Percentiles rank a stretch among this genome's conserved stretches.
phyloP scores from a whole-genome alignment of 2,329 filamentous ascomycete genomes.

The Fusarium anguioides region DNA sequence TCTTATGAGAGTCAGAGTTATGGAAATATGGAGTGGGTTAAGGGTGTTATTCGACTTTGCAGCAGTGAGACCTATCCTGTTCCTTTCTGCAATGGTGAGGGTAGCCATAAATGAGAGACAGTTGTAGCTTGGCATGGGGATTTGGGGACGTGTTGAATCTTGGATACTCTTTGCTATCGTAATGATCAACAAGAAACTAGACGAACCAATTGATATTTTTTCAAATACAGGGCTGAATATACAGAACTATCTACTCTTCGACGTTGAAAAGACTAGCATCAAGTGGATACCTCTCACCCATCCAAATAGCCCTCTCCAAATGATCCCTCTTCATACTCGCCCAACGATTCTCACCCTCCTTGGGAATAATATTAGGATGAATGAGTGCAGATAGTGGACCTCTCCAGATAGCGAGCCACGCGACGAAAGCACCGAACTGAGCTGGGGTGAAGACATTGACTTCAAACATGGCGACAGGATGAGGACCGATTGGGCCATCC shows the following conservation, averaged over 20 bases:
- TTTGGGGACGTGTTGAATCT: too few relatives aligned
- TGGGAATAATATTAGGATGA: slow-evolving; percentile 81
- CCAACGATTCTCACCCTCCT: slow-evolving; percentile 47
- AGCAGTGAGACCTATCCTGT: slow-evolving; percentile 37
- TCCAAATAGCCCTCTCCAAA: slow-evolving; percentile 76
- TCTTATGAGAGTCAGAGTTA: slow-evolving; percentile 33
- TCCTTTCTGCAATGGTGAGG: slow-evolving; percentile 38
- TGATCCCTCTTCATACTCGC: slow-evolving; percentile 65
- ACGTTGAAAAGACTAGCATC: slow-evolving; percentile 52
- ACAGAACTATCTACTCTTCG: not conserved
- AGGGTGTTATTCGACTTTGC: slow-evolving; percentile 40
- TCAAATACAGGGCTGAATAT: not conserved
- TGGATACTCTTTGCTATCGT: too few relatives aligned
- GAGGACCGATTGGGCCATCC: slow-evolving; percentile 82
- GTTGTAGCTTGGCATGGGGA: accelerated
- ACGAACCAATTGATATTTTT: too few relatives aligned
- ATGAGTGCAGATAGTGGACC: slow-evolving; percentile 82
- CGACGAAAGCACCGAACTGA: slow-evolving; percentile 89
- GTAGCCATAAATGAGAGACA: slow-evolving; percentile 22
- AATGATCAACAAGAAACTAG: too few relatives aligned
- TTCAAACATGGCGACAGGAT: slow-evolving; percentile 90
- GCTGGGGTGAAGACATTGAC: slow-evolving; percentile 87
- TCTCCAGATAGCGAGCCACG: slow-evolving; percentile 85
- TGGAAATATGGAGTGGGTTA: slow-evolving; percentile 38
- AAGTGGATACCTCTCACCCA: slow-evolving; percentile 74